These are phyloP conservation scores for Kalanchoe fedtschenkoi DNA, from an alignment of 164 flowering plant genomes.

Conservation along the genomic window DNA sequence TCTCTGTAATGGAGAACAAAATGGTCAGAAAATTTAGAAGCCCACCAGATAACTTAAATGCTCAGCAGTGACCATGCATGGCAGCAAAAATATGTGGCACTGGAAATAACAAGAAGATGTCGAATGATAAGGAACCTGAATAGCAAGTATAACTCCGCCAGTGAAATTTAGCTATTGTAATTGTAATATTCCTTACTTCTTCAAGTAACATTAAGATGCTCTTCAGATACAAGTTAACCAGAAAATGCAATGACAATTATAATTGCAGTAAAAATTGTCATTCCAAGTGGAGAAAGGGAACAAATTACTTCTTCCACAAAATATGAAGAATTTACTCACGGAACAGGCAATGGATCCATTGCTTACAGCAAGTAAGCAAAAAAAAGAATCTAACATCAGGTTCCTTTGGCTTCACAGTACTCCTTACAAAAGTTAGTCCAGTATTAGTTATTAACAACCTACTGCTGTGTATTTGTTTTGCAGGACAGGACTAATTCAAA, in stretches of 20 bases:
- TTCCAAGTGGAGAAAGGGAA: not conserved
- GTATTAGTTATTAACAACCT: not conserved
- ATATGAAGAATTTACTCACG: not conserved
- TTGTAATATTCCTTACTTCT: too few species aligned
- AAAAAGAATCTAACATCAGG: too few species aligned
- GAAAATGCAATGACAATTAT: not conserved
- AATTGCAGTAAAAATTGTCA: not conserved
- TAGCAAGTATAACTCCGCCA: too few species aligned
- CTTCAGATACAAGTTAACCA: not conserved
- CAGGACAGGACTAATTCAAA: not conserved
- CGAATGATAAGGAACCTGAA: too few species aligned
- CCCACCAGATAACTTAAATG: not conserved
- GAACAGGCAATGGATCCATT: not conserved
- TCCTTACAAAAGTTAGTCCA: not conserved
- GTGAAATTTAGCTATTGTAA: too few species aligned
- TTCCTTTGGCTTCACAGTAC: not conserved
- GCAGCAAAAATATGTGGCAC: not conserved
- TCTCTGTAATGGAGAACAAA: constrained; percentile 33
- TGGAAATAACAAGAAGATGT: too few species aligned
- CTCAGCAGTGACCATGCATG: not conserved
- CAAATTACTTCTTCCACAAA: not conserved
- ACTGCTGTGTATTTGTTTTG: not conserved
- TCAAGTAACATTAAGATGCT: not conserved
- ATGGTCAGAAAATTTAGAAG: not conserved
- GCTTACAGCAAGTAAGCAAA: too few species aligned